Conservation (phyloP, 495 filamentous ascomycete species). For the Penicillium daleae region DNA sequence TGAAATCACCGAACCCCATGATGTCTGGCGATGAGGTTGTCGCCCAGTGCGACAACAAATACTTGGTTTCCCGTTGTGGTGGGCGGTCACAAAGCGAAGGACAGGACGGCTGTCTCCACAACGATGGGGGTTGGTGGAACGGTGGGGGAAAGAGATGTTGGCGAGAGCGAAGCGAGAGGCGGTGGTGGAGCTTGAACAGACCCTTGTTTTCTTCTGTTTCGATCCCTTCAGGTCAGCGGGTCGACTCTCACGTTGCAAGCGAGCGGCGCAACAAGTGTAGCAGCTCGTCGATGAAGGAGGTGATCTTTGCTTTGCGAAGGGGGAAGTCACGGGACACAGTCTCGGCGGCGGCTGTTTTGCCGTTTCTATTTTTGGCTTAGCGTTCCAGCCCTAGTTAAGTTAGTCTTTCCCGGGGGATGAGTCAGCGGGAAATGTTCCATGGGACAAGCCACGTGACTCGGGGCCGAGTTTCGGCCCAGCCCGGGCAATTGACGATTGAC, state of each 20-base stretch:
- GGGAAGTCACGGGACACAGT: slow-evolving; percentile 24
- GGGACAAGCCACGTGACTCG: slow-evolving; percentile 3
- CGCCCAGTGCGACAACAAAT: slow-evolving; percentile 25
- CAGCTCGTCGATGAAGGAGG: neutral
- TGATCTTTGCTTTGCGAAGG: slow-evolving; percentile 17
- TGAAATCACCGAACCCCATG: slow-evolving; percentile 93
- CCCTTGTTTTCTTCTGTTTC: slow-evolving; percentile 11
- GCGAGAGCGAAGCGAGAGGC: slow-evolving; percentile 17
- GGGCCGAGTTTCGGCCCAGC: neutral
- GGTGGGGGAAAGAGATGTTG: slow-evolving; percentile 20
- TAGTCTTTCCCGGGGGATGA: slow-evolving; percentile 3
- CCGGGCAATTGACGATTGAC: neutral
- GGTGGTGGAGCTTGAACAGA: slow-evolving; percentile 9
- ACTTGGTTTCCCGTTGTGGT: slow-evolving; percentile 24
- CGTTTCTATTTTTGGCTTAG: slow-evolving; percentile 19
- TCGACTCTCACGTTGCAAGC: slow-evolving; percentile 10
- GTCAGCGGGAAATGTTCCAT: slow-evolving; percentile 1
- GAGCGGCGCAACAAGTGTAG: slow-evolving; percentile 5
- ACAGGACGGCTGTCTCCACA: slow-evolving; percentile 34
- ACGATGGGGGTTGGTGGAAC: slow-evolving; percentile 31
- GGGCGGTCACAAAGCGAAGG: slow-evolving; percentile 28
- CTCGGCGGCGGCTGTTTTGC: slow-evolving; percentile 22
- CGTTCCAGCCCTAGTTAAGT: too few species aligned
- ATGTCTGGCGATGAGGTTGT: slow-evolving; percentile 25
- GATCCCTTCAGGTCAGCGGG: slow-evolving; percentile 9